A percentile compares a stretch with the other conserved stretches of the same genome.
These are phyloP conservation scores for Bryoglossum gracile DNA, from an alignment of 495 filamentous ascomycete species.

Conservation along the genomic window DNA sequence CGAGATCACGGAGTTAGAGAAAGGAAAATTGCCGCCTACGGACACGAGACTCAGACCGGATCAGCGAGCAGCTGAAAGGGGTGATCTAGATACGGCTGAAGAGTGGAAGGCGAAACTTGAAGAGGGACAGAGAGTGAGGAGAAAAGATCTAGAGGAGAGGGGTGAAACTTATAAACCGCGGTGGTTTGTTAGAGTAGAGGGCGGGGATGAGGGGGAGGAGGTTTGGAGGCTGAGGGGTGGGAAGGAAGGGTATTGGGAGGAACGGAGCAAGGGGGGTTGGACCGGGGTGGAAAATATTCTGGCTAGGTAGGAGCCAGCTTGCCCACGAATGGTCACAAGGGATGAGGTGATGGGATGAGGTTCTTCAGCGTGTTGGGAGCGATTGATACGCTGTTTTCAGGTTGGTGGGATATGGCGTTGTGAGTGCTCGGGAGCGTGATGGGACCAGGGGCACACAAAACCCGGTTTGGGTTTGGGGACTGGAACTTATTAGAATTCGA, in stretches of 20 bases:
- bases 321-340: too few species aligned
- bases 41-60: conserved; percentile 85
- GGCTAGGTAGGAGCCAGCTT: too few species aligned
- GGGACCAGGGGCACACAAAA: too few species aligned
- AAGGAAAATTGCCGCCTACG: conserved; percentile 62
- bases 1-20: conserved; percentile 76
- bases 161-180: conserved; percentile 64
- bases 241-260: conserved; percentile 89
- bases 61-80: conserved; percentile 78
- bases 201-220: conserved; percentile 31
- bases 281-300: conserved; percentile 66
- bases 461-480: too few species aligned
- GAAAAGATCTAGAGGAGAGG: conserved; percentile 64
- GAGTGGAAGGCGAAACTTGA: conserved; percentile 74
- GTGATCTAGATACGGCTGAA: conserved; percentile 79
- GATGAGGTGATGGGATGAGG: too few species aligned
- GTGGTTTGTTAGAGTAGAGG: conserved; percentile 69
- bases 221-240: conserved; percentile 71
- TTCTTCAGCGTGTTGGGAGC: too few species aligned
- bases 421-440: too few species aligned
- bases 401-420: too few species aligned
- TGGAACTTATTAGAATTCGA: too few species aligned
- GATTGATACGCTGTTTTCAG: too few species aligned
- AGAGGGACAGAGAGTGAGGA: conserved; percentile 70
- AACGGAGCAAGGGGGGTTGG: conserved; percentile 64